Conservation (phyloP, 1,284 basidiomycete species). For the Melampsora abietis-canadensis region DNA sequence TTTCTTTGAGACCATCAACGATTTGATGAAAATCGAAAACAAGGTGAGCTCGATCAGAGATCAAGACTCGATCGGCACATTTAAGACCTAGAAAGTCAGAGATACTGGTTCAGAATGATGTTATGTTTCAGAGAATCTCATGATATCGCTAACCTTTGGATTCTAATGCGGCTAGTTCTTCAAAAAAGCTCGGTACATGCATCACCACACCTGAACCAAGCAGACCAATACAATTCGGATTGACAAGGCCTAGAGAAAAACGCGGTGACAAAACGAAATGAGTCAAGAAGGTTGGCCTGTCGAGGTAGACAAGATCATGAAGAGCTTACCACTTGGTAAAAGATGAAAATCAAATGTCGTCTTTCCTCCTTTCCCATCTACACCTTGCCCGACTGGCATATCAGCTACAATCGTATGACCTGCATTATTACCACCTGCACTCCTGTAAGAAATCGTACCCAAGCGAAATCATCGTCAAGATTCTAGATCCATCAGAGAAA, state of each 20-base stretch:
- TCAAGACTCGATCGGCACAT: slow-evolving; percentile 53
- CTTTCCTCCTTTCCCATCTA: slow-evolving; percentile 37
- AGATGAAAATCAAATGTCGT: slow-evolving; percentile 40
- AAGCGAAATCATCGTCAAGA: background rate
- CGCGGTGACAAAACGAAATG: background rate
- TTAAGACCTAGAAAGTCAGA: slow-evolving; percentile 47
- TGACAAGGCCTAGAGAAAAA: slow-evolving; percentile 50
- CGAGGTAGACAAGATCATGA: background rate
- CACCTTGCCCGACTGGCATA: slow-evolving; percentile 18
- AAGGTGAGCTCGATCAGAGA: slow-evolving; percentile 54
- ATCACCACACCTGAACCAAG: slow-evolving; percentile 54
- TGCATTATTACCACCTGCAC: slow-evolving; percentile 43
- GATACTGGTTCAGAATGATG: background rate
- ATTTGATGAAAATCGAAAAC: slow-evolving; percentile 55
- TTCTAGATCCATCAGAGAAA: too few species aligned
- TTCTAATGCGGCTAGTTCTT: slow-evolving; percentile 52
- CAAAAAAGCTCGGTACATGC: slow-evolving; percentile 54
- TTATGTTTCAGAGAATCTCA: background rate
- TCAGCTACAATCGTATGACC: slow-evolving; percentile 43
- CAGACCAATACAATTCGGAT: slow-evolving; percentile 53
- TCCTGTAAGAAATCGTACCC: slow-evolving; percentile 9
- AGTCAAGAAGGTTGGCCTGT: background rate
- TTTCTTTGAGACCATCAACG: slow-evolving; percentile 54
- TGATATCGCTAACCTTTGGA: slow-evolving; percentile 50
- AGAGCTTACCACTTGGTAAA: slow-evolving; percentile 39